These are phyloP conservation scores for Metarhizium brunneum DNA, from an alignment of 2,329 filamentous ascomycete species.

Conservation along the genomic window DNA sequence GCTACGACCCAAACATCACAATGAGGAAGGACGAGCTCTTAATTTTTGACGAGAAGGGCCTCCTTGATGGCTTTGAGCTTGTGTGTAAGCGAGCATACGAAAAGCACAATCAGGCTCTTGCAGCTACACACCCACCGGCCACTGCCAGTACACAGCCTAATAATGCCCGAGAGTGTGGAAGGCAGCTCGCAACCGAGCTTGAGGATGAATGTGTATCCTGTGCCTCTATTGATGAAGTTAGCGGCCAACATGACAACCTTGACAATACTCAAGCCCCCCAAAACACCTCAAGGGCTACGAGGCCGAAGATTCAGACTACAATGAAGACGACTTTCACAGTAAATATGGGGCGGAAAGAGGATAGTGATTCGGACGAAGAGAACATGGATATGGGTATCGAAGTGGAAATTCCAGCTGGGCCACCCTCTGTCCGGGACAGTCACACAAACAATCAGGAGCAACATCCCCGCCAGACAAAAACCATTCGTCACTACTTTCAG, in stretches of 20 bases:
- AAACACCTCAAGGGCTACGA: not conserved
- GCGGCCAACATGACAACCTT: not conserved
- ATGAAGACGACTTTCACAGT: constrained; percentile 22
- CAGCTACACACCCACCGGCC: not conserved
- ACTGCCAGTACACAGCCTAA: not conserved
- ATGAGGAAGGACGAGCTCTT: constrained; percentile 64
- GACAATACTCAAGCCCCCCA: not conserved
- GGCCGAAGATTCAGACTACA: constrained; percentile 1
- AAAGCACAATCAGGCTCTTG: not conserved
- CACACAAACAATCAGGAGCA: not conserved
- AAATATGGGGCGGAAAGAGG: constrained; percentile 23
- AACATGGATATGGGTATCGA: constrained; percentile 10
- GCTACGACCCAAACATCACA: constrained; percentile 65
- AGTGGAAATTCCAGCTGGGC: constrained; percentile 16
- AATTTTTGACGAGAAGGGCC: constrained; percentile 44
- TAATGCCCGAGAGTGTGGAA: not conserved
- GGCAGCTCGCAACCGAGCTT: not conserved
- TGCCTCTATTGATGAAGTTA: not conserved
- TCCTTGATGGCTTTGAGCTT: constrained; percentile 36
- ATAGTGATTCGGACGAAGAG: constrained; percentile 21
- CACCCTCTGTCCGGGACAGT: not conserved
- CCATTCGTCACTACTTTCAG: constrained; percentile 23
- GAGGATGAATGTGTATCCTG: not conserved
- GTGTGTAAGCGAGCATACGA: constrained; percentile 34
- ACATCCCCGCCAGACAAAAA: constrained; percentile 1